Evolutionary conservation across 352 stramenopile genomes (phyloP), one percentile per base, ranked within the genome.

Genomic region (Phytopythium mirpurense): DNA sequence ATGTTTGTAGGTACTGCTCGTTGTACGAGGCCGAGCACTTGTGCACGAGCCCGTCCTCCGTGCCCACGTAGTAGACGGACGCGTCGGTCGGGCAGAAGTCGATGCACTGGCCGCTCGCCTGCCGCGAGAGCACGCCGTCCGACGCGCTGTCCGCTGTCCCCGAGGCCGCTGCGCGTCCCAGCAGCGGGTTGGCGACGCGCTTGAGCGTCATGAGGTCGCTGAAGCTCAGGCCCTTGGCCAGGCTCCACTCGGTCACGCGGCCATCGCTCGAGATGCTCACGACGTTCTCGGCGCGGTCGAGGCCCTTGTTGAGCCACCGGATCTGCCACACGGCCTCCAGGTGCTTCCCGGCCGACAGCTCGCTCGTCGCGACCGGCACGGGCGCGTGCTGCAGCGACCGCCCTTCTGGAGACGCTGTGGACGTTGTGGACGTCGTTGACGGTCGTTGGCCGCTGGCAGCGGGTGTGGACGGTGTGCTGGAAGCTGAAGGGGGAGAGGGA

Each of bases 11-110:
- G 53, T 97, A 97, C 63, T 97, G 87, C 56, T 97, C 92, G 56
- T 95, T 97, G 83, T 98, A 98, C 54, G 84, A 96, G 16, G 88
- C 75, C 9, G 82, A 96, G 60, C 90, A 97, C 51, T 94, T 93
- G 73, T 98, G 88, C 48, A 98, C 81, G 9, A 92, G 62, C 5
- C 92, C 92, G 59, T 97, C 89, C 51, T 98, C 89, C 1, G 88
- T 97, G 14, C 87, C 90, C 1, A 92, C 86, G 45, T 94, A 94
- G 60, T 97, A 98, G 19, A 89, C 81, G 7, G 73, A 86, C 27
- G 72, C 66, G 60, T 97, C 90, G 32, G 79, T 70, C 19, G 53
- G 62, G 27, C 46, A 65, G 63, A 98, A 97, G 18, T 95, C 86
- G 27, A 98, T 78, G 55, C 77, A 95, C 16, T 86, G 78, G n/a